A percentile compares a stretch with the other conserved stretches of the same genome.
phyloP scores from a whole-genome alignment of 345 rosid genomes.

The Hibiscus syriacus region DNA sequence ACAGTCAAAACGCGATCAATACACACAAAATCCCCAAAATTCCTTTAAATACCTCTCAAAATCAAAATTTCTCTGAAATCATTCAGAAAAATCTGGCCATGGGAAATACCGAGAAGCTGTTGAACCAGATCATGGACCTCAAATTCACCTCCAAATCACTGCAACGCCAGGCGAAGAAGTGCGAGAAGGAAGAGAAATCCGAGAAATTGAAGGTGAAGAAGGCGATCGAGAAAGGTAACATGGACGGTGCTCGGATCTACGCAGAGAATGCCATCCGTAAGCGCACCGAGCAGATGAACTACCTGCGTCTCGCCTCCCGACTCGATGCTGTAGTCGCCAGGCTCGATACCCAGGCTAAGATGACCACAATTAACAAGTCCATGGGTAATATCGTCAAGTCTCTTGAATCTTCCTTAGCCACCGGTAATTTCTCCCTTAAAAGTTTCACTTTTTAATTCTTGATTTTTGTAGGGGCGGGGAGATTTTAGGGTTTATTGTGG shows the following conservation, averaged over 20 bases:
- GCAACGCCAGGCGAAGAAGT: slow-evolving; percentile 82
- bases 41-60: slow-evolving; percentile 5
- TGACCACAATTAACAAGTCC: slow-evolving; percentile 83
- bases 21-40: not conserved
- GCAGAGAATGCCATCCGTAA: slow-evolving; percentile 95
- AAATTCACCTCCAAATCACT: slow-evolving; percentile 88
- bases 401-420: slow-evolving; percentile 77
- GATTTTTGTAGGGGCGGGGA: not conserved
- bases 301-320: slow-evolving; percentile 82
- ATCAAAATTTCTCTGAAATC: slow-evolving; percentile 12
- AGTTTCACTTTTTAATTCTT: not conserved
- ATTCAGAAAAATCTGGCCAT: slow-evolving; percentile 15
- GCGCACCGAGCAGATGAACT: slow-evolving; percentile 97
- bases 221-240: slow-evolving; percentile 96
- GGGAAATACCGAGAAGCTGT: slow-evolving; percentile 89
- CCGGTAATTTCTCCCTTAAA: slow-evolving; percentile 41
- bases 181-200: slow-evolving; percentile 99
- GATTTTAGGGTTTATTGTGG: not conserved
- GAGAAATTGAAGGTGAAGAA: slow-evolving; percentile 94
- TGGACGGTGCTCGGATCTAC: slow-evolving; percentile 98
- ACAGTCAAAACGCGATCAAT: not conserved
- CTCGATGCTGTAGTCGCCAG: slow-evolving; percentile 96
- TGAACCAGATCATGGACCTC: slow-evolving; percentile 95
- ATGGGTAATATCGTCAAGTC: slow-evolving; percentile 88
- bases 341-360: slow-evolving; percentile 93